Evolutionary conservation across 208 protist species (phyloP).

Genomic region (Trypanosomatidae sp.): DNA sequence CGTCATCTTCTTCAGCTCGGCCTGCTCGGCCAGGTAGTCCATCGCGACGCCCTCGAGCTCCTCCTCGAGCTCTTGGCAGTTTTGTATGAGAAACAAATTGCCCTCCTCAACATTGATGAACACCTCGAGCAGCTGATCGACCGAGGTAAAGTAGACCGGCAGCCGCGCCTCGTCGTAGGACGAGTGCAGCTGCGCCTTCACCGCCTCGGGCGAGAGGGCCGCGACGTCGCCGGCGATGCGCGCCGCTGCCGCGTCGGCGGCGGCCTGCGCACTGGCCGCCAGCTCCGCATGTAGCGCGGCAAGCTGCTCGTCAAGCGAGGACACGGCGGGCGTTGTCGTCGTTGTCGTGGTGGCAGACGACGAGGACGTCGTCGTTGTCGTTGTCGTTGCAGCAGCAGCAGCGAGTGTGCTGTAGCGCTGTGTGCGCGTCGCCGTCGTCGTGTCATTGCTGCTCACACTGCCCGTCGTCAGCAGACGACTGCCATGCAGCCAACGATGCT

Average conservation of each 20-base stretch:
- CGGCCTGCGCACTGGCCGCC: constrained; percentile 27
- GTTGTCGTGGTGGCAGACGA: neutral
- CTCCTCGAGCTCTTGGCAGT: constrained; percentile 91
- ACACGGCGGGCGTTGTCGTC: neutral
- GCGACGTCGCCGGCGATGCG: constrained; percentile 28
- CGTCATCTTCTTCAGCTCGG: constrained; percentile 81
- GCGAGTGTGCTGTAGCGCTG: constrained; percentile 1
- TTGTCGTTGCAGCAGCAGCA: neutral
- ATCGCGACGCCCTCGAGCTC: constrained; percentile 86
- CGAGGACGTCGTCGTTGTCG: neutral
- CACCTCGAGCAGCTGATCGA: constrained; percentile 89
- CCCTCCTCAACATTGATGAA: constrained; percentile 94
- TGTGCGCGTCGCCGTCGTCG: constrained; percentile 4
- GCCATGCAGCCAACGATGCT: no score
- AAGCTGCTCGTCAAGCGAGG: neutral
- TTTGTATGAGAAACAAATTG: constrained; percentile 95
- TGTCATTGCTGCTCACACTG: no score
- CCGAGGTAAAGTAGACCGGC: constrained; percentile 87
- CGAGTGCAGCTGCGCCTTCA: constrained; percentile 35
- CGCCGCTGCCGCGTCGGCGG: constrained; percentile 16
- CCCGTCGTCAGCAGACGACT: no score
- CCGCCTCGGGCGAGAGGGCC: constrained; percentile 36
- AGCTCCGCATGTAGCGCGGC: constrained; percentile 22
- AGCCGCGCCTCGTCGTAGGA: constrained; percentile 57
- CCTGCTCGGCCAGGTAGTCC: constrained; percentile 67